Base-by-base conservation (phyloP, 176 grass and related monocot genomes). In the Triticum aestivum region DNA sequence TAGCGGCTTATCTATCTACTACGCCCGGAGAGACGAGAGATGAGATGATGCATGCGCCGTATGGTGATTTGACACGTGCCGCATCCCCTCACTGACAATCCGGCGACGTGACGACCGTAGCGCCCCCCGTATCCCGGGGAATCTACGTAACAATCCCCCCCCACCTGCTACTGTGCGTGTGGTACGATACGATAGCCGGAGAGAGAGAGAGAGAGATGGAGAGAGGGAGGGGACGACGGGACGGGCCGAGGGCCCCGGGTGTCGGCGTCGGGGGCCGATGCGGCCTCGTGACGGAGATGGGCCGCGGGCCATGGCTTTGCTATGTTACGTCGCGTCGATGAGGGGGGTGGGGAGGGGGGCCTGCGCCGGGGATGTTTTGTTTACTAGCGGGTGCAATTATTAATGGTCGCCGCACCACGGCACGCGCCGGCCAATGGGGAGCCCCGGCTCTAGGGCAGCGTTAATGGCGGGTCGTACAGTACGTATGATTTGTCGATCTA, bases 51-150 rank as follows among this genome's bases (percentile, higher is more conserved):
- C 77, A 23, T 49, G 37, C 54, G 51, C 21, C 75, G 42, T 80
- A 74, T 42, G 23, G 58, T 1, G 67, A 79, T 69, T 20, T 3
- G 82, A 85, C 67, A 38, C 87, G 76, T 78, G 67, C 64, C 58
- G 67, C 56, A 24, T 89, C 67, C 61, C 61, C 38, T 65, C 78
- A 20, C 78, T 80, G 81, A 78, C 82, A 34, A 14, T 27, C 6
- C 12, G 2, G 23, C 12, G 79, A 83, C 84, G 73, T 79, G 56
- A 86, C 84, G 73, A 89, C 69, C 82, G 68, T 80, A 75, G 59
- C 11, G 74, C 11, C 14, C 39, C 87, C 83, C 78, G 88, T 90
- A 86, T 90, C 79, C 71, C 71, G 79, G 79, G 72, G 79, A 82
- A 86, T 90, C 79, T 42, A 86, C 79, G 79, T 86, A 69, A 83